Conservation (phyloP, 2,329 filamentous ascomycete genomes). For the Leptographium wingfieldii region DNA sequence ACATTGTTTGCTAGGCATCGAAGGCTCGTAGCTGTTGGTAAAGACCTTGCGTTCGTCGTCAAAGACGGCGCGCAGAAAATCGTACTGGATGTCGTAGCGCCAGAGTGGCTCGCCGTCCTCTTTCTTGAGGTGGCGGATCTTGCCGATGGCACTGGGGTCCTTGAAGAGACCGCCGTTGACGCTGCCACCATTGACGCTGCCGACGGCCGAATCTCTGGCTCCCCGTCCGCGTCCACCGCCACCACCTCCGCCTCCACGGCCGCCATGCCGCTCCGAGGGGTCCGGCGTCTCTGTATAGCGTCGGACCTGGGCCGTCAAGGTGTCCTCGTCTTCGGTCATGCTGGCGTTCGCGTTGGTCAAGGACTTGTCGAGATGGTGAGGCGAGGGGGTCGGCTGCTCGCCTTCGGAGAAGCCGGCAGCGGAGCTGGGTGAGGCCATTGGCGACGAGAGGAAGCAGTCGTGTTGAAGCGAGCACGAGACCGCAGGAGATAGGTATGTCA, state of each 20-base stretch:
- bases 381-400: constrained; percentile 32
- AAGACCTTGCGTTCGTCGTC: constrained; percentile 66
- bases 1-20: constrained; percentile 48
- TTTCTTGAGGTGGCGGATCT: constrained; percentile 78
- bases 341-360: constrained; percentile 31
- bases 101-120: constrained; percentile 79
- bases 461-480: too few relatives aligned
- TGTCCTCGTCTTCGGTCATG: constrained; percentile 35
- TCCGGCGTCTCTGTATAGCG: constrained; percentile 32
- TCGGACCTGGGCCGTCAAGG: constrained; percentile 5
- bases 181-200: constrained; percentile 16
- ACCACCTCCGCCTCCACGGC: constrained; percentile 10
- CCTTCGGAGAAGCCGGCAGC: constrained; percentile 30
- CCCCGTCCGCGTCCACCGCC: constrained; percentile 13
- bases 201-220: constrained; percentile 19
- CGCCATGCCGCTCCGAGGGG: constrained; percentile 16
- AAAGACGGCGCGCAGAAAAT: constrained; percentile 71
- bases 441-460: not conserved
- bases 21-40: constrained; percentile 73
- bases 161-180: constrained; percentile 23
- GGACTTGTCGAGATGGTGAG: constrained; percentile 30
- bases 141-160: constrained; percentile 37
- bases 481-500: too few relatives aligned
- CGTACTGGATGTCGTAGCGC: constrained; percentile 79
- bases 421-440: constrained; percentile 26